Evolutionary conservation across 2,329 filamentous ascomycete species (phyloP).

Genomic region (Calonectria henricotiae): DNA sequence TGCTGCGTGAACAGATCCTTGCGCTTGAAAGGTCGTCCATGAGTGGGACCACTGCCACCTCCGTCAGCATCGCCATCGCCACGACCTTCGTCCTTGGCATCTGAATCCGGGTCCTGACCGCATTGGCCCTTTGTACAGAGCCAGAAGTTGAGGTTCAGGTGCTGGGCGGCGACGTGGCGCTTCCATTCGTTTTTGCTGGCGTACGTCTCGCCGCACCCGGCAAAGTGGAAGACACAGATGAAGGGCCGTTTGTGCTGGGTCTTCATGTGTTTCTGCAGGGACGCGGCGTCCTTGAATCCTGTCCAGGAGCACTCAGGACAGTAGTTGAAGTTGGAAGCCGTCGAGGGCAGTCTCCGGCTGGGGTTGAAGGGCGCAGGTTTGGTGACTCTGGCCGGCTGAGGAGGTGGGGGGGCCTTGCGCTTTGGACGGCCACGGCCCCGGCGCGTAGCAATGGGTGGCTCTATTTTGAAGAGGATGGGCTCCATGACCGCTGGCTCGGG

Average conservation of each 20-base stretch:
- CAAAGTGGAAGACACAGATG: slow-evolving; percentile 83
- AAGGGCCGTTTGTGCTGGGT: slow-evolving; percentile 76
- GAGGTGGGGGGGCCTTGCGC: slow-evolving; percentile 28
- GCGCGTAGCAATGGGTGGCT: slow-evolving; percentile 3
- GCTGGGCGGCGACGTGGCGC: slow-evolving; percentile 86
- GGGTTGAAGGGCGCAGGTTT: slow-evolving; percentile 32
- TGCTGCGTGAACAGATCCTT: slow-evolving; percentile 95
- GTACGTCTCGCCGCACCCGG: slow-evolving; percentile 83
- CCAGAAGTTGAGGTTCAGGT: slow-evolving; percentile 83
- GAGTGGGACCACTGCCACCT: slow-evolving; percentile 40
- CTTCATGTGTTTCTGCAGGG: slow-evolving; percentile 68
- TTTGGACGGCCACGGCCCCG: slow-evolving; percentile 40
- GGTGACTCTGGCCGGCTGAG: slow-evolving; percentile 33
- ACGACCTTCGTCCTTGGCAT: slow-evolving; percentile 39
- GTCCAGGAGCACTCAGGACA: slow-evolving; percentile 45
- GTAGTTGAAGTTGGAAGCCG: slow-evolving; percentile 7
- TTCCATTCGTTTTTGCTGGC: slow-evolving; percentile 96
- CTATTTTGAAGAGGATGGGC: slow-evolving; percentile 14
- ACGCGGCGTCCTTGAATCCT: slow-evolving; percentile 63
- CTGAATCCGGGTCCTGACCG: slow-evolving; percentile 55
- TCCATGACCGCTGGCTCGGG: slow-evolving; percentile 7
- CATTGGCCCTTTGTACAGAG: slow-evolving; percentile 80
- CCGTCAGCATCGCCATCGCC: no score
- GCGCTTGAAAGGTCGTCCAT: slow-evolving; percentile 82
- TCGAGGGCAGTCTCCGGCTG: slow-evolving; percentile 36